Evolutionary conservation across 805 yeast species (phyloP).

Genomic region (Metschnikowia gruessii): DNA sequence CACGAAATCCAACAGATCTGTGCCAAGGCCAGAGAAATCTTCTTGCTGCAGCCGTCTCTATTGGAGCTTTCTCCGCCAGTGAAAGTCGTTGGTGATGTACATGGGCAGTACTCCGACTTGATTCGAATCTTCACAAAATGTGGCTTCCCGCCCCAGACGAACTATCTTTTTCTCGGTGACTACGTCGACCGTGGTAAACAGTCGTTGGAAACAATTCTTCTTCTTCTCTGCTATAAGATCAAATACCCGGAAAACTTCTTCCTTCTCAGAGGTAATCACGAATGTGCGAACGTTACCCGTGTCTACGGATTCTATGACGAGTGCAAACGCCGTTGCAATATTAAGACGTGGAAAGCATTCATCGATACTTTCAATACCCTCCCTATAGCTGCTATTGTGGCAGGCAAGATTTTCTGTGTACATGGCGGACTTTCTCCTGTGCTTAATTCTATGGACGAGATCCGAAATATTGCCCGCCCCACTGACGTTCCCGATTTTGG

Average conservation of each 20-base stretch:
- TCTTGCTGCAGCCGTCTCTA: conserved; percentile 84
- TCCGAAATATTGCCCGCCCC: conserved; percentile 70
- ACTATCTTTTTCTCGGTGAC: conserved; percentile 91
- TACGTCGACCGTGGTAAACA: conserved; percentile 98
- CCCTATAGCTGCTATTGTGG: conserved; percentile 94
- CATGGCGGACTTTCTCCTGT: conserved; percentile 84
- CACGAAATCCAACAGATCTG: conserved; percentile 82
- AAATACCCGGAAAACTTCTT: conserved; percentile 97
- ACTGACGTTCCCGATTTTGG: conserved; percentile 88
- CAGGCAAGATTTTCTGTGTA: conserved; percentile 89
- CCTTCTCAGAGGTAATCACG: conserved; percentile 91
- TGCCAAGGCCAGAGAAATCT: conserved; percentile 82
- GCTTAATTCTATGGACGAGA: conserved; percentile 69
- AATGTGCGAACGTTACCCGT: conserved; percentile 93
- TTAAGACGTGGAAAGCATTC: conserved; percentile 91
- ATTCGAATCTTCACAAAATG: conserved; percentile 90
- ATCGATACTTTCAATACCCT: conserved; percentile 93
- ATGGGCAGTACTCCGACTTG: conserved; percentile 92
- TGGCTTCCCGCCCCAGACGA: conserved; percentile 94
- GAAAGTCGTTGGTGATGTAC: conserved; percentile 90
- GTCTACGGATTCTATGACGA: conserved; percentile 98
- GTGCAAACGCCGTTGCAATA: conserved; percentile 88
- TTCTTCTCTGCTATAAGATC: conserved; percentile 87
- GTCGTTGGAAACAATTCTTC: conserved; percentile 84
- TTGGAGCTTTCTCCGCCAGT: conserved; percentile 85